These are phyloP conservation scores for Calycina herbarum DNA, from an alignment of 2,329 filamentous ascomycete species.

Conservation along the genomic window DNA sequence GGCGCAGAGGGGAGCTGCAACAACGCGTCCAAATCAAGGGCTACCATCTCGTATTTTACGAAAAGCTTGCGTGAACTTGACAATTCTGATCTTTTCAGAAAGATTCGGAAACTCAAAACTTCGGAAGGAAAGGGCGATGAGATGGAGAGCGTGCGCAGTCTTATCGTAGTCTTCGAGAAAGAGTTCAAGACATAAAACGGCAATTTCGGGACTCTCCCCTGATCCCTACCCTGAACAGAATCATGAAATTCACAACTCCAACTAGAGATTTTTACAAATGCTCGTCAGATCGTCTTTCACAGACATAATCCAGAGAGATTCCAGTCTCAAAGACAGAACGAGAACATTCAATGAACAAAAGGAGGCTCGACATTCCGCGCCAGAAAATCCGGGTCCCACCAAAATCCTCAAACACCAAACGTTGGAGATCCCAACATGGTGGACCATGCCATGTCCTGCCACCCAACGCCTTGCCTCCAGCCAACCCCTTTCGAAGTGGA, in stretches of 20 bases:
- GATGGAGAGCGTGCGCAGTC: neutral
- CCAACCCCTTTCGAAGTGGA: too few species aligned
- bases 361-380: too few species aligned
- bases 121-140: neutral
- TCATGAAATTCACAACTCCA: neutral
- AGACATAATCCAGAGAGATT: neutral
- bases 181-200: neutral
- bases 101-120: neutral
- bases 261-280: neutral
- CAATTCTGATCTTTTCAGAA: neutral
- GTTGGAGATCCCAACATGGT: neutral
- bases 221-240: neutral
- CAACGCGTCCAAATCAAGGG: neutral
- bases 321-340: too few species aligned
- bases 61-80: neutral
- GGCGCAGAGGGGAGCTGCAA: neutral
- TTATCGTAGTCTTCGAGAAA: neutral
- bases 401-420: neutral
- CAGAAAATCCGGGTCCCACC: neutral
- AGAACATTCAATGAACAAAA: too few species aligned
- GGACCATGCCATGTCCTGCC: neutral
- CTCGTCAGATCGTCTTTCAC: neutral
- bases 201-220: neutral
- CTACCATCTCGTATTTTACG: neutral
- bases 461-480: too few species aligned